phyloP scores from a whole-genome alignment of 2,329 filamentous ascomycete genomes.

The Phyllosticta citriasiana region DNA sequence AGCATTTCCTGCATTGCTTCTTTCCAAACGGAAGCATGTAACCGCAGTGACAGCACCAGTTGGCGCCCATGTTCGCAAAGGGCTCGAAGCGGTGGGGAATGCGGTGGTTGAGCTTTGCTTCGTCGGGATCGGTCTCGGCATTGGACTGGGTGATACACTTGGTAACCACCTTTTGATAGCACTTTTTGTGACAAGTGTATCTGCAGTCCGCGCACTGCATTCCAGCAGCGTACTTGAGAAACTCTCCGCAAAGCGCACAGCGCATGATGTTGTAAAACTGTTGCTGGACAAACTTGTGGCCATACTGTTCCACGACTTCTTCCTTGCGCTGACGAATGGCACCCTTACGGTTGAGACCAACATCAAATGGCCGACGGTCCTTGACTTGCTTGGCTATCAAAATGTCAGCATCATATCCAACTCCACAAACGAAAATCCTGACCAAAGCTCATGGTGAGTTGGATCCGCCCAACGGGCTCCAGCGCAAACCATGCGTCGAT shows the following conservation, averaged over 20 bases:
- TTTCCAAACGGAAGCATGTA: slow-evolving; percentile 91
- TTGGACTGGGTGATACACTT: slow-evolving; percentile 99
- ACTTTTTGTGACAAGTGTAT: slow-evolving; percentile 98
- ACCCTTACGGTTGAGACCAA: slow-evolving; percentile 87
- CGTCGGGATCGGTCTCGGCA: slow-evolving; percentile 93
- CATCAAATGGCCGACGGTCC: slow-evolving; percentile 71
- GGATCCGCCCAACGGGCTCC: slow-evolving; percentile 86
- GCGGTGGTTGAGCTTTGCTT: slow-evolving; percentile 98
- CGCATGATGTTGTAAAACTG: slow-evolving; percentile 99
- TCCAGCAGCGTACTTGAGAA: slow-evolving; percentile 94
- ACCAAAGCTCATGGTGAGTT: slow-evolving; percentile 80
- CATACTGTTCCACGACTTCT: slow-evolving; percentile 96
- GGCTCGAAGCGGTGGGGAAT: slow-evolving; percentile 95
- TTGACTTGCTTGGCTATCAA: slow-evolving; percentile 67
- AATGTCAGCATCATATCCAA: neutral
- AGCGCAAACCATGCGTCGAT: slow-evolving; percentile 97
- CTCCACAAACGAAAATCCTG: slow-evolving; percentile 16
- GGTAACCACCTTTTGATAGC: slow-evolving; percentile 90
- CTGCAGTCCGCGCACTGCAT: slow-evolving; percentile 99
- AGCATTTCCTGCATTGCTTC: slow-evolving; percentile 89
- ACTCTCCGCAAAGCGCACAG: slow-evolving; percentile 93
- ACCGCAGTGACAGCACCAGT: slow-evolving; percentile 98
- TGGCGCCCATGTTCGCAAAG: slow-evolving; percentile 96
- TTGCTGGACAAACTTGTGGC: slow-evolving; percentile 96
- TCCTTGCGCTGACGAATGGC: slow-evolving; percentile 97